A percentile compares a stretch with the other conserved stretches of the same genome.
phyloP scores from a whole-genome alignment of 768 basidiomycete species.

The Termitomyces sp. region DNA sequence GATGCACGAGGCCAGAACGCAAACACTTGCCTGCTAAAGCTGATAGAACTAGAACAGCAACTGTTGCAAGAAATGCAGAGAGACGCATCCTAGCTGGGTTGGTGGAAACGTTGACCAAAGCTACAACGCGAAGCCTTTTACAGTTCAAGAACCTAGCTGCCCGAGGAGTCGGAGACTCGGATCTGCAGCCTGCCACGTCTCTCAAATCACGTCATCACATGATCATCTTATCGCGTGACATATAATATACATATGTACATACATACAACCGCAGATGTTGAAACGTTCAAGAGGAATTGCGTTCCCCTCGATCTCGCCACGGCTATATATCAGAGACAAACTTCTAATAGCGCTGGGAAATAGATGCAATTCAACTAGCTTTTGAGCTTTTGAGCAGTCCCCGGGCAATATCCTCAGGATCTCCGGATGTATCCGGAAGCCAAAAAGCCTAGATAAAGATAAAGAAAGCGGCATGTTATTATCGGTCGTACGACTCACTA shows the following conservation, averaged over 20 bases:
- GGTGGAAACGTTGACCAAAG: background rate
- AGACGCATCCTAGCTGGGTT: constrained; percentile 15
- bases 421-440: constrained; percentile 53
- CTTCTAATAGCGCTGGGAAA: background rate
- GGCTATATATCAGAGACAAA: background rate
- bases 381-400: constrained; percentile 56
- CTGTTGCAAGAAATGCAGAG: constrained; percentile 7
- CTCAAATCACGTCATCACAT: background rate
- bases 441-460: constrained; percentile 33
- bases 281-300: too few species aligned
- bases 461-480: background rate
- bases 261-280: too few species aligned
- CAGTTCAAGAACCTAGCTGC: background rate
- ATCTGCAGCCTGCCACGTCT: background rate
- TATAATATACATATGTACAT: too few species aligned
- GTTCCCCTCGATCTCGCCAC: too few species aligned
- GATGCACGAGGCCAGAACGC: constrained; percentile 2
- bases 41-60: constrained; percentile 11
- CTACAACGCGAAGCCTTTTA: background rate
- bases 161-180: too few species aligned
- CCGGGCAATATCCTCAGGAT: constrained; percentile 66
- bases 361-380: background rate
- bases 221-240: too few species aligned
- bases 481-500: constrained; percentile 46
- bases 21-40: constrained; percentile 15